Base-by-base conservation (phyloP, 129 eudicot species). In the Saposhnikovia divaricata region DNA sequence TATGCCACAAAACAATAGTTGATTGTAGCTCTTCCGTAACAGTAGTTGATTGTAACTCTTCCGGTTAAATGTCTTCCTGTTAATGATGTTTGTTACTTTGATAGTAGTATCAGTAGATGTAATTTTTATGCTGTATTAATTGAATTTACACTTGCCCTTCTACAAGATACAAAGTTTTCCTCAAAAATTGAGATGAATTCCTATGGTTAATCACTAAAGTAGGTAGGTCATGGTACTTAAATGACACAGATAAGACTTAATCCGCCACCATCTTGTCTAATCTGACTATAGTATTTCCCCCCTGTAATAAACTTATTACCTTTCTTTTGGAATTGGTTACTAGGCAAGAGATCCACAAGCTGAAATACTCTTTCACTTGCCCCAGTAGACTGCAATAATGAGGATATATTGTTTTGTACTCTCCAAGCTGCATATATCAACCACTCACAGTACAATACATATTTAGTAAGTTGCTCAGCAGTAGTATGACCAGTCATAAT, bases 341-440 rank as follows among this genome's bases (percentile, higher is more conserved):
- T 84, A n/a, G 97, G 97, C 77, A 82, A 79, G 81, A 89, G 86
- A 83, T 86, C 84, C 81, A 91, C 86, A 78, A 87, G 80, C 83
- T 87, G 88, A 79, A 91, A 89, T 69, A 89, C 90, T 79, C 83
- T 91, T 82, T 87, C 93, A 83, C 88, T 84, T 46, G 97, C 93
- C 80, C 97, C 97, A 84, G 88, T 72, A 73, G 91, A 85, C 81
- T 91, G 93, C 85, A 86, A 82, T 74, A 91, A 83, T 6, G 93
- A 89, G 42, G 97, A 81, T 80, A 84, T 72, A 84, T 86, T 91
- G 85, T 89, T 90, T 80, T 87, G 88, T 70, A 89, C 69, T 84
- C 97, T 89, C 93, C 93, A 89, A 28, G 97, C 87, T 31, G 97
- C 97, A 87, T 87, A 91, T 79, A 91, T 89, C 77, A 91, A 86